These are phyloP conservation scores for Oryza brachyantha DNA, from an alignment of 176 grass and related monocot genomes.

Conservation along the genomic window DNA sequence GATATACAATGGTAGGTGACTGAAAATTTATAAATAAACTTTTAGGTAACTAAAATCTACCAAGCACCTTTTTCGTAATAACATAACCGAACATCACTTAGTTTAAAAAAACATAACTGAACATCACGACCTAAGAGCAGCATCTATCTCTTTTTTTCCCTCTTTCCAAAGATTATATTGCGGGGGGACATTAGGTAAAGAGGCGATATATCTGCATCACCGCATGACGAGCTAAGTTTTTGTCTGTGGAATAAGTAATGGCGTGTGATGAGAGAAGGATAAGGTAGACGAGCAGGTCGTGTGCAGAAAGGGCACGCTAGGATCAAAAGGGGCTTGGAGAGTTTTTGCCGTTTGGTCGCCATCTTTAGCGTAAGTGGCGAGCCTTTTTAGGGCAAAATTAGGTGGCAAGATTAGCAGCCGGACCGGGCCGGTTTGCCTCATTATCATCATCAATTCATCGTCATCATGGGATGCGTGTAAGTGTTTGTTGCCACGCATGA, in stretches of 20 bases:
- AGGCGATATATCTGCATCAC: background rate
- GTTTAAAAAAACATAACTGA: background rate
- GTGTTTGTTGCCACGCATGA: background rate
- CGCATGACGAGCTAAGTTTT: background rate
- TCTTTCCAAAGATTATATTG: no score
- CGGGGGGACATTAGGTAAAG: background rate
- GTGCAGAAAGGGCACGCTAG: background rate
- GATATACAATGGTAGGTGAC: no score
- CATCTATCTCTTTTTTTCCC: background rate
- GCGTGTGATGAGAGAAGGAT: constrained; percentile 2
- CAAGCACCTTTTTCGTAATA: no score
- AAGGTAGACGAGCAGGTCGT: background rate
- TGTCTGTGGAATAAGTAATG: background rate
- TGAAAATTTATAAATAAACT: no score
- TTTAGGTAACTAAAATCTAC: no score
- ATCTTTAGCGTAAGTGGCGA: background rate
- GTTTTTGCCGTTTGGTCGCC: background rate
- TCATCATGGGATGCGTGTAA: background rate
- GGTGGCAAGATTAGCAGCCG: background rate
- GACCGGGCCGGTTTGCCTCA: background rate
- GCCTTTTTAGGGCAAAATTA: background rate
- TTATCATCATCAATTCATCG: background rate
- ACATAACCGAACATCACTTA: no score
- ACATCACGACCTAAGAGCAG: background rate
- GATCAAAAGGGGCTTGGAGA: background rate